These are phyloP conservation scores for Musa beccarii DNA, from an alignment of 176 grass and related monocot genomes.

Conservation along the genomic window DNA sequence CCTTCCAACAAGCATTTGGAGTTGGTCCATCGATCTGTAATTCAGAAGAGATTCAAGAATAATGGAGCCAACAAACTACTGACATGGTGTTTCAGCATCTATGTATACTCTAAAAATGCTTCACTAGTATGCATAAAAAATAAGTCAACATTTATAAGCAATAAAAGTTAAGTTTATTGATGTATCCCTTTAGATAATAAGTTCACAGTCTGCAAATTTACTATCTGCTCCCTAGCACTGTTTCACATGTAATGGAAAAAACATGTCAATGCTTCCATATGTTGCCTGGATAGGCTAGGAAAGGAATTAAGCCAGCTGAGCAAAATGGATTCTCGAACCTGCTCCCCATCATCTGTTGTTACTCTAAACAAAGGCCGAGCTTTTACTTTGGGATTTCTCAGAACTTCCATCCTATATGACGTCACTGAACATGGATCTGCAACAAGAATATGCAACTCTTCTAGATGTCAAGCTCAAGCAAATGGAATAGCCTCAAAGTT, in stretches of 20 bases:
- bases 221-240: not conserved
- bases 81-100: not conserved
- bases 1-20: conserved; percentile 91
- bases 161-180: conserved; percentile 1
- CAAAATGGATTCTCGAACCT: conserved; percentile 34
- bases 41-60: conserved; percentile 12
- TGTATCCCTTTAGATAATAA: not conserved
- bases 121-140: conserved; percentile 28
- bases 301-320: not conserved
- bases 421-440: conserved; percentile 65
- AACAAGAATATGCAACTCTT: conserved; percentile 23
- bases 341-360: conserved; percentile 60
- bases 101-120: conserved; percentile 10
- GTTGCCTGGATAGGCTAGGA: not conserved
- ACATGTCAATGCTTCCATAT: not conserved
- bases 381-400: conserved; percentile 85
- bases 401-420: conserved; percentile 92
- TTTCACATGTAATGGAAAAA: not conserved
- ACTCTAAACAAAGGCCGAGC: conserved; percentile 75
- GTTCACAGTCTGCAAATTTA: not conserved
- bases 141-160: not conserved
- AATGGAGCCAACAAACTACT: not conserved
- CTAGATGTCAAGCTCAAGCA: conserved; percentile 12
- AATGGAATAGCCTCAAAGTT: conserved; percentile 10
- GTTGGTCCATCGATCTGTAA: conserved; percentile 77